Conservation (phyloP, 768 basidiomycete genomes). For the Macrocybe gigantea region DNA sequence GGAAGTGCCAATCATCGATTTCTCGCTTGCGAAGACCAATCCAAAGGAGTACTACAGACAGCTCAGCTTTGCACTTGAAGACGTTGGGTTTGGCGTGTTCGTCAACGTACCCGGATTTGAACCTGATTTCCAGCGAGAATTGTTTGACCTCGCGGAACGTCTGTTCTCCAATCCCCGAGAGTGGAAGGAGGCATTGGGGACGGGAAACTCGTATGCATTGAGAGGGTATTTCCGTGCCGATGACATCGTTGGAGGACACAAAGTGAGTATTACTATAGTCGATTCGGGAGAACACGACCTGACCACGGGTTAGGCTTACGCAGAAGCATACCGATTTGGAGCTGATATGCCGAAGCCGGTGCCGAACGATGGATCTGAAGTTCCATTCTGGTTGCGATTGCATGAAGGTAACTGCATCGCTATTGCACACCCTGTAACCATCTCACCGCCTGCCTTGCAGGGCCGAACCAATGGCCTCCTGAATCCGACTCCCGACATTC, state of each 20-base stretch:
- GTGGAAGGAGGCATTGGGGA: conserved; percentile 20
- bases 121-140: conserved; percentile 13
- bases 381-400: conserved; percentile 22
- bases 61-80: conserved; percentile 20
- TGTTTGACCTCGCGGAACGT: conserved; percentile 14
- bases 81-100: conserved; percentile 20
- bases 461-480: conserved; percentile 24
- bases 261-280: conserved; percentile 9
- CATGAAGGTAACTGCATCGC: conserved; percentile 17
- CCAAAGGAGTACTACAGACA: conserved; percentile 12
- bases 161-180: conserved; percentile 19
- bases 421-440: neutral
- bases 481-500: conserved; percentile 20
- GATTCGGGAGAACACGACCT: neutral
- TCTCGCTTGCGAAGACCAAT: conserved; percentile 14
- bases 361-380: conserved; percentile 6
- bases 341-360: conserved; percentile 16
- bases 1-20: conserved; percentile 17
- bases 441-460: conserved; percentile 5
- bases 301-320: conserved; percentile 15
- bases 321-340: conserved; percentile 23
- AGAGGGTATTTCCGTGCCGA: conserved; percentile 23
- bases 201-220: conserved; percentile 16
- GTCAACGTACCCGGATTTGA: conserved; percentile 24
- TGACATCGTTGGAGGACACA: conserved; percentile 15